These are phyloP conservation scores for Pyrenophora teres DNA, from an alignment of 2,329 filamentous ascomycete species.

Conservation along the genomic window DNA sequence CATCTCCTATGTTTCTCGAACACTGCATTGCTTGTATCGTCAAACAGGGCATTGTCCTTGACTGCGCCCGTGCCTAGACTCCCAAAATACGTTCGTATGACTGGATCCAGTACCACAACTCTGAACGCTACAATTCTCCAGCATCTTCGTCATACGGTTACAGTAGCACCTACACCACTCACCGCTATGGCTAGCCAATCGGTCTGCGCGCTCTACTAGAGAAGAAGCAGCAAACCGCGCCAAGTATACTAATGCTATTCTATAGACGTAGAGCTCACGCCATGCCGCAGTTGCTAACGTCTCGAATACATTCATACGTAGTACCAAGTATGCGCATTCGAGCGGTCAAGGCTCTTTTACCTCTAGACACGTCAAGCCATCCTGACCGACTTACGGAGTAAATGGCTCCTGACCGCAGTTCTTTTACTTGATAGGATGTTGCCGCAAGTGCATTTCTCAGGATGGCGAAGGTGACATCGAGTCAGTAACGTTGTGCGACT, in stretches of 20 bases:
- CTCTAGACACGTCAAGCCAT: conserved; percentile 14
- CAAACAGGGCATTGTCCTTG: neutral
- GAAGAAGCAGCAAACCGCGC: conserved; percentile 12
- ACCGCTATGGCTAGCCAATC: conserved; percentile 17
- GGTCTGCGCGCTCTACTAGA: neutral
- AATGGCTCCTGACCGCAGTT: neutral
- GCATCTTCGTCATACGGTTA: conserved; percentile 20
- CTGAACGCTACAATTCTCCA: conserved; percentile 2
- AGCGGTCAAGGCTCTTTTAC: conserved; percentile 7
- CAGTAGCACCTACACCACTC: conserved; percentile 16
- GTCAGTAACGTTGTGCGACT: conserved; percentile 9
- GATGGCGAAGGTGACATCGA: conserved; percentile 6
- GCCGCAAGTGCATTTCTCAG: conserved; percentile 1
- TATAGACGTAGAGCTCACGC: conserved; percentile 7
- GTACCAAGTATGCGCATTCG: conserved; percentile 6
- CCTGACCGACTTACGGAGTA: conserved; percentile 10
- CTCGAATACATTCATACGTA: conserved; percentile 4
- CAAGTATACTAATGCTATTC: neutral
- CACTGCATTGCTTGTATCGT: conserved; percentile 5
- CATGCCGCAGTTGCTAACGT: conserved; percentile 7
- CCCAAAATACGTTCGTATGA: conserved; percentile 2
- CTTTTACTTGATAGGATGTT: conserved; percentile 7
- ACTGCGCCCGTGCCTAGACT: neutral
- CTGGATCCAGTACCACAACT: conserved; percentile 7
- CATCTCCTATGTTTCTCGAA: neutral